These are phyloP conservation scores for Protomyces arabidopsidicola DNA, from an alignment of 1,139 yeast species.

Conservation along the genomic window DNA sequence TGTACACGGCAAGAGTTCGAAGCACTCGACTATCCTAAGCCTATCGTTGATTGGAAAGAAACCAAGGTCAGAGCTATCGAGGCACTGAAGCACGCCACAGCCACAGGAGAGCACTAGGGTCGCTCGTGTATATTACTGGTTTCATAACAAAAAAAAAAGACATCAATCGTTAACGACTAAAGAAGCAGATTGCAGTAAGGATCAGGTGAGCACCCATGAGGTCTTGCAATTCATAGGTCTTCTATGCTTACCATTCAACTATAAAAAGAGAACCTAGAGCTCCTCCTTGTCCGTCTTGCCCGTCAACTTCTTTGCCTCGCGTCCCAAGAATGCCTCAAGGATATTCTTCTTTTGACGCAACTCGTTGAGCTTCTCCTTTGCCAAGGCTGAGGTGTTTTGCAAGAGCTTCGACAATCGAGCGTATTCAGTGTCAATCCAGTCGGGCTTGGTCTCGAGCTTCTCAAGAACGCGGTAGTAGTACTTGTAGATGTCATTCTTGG, in stretches of 20 bases:
- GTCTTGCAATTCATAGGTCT: not conserved
- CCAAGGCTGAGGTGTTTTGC: slow-evolving; percentile 11
- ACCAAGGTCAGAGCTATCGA: slow-evolving; percentile 23
- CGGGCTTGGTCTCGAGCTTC: slow-evolving; percentile 22
- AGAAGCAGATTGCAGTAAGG: too few relatives aligned
- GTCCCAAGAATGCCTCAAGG: slow-evolving; percentile 20
- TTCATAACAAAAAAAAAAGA: too few relatives aligned
- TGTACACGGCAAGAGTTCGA: slow-evolving; percentile 31
- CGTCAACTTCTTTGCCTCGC: not conserved
- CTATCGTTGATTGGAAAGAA: slow-evolving; percentile 41
- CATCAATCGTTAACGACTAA: too few relatives aligned
- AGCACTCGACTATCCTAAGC: slow-evolving; percentile 44
- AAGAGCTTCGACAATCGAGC: slow-evolving; percentile 20
- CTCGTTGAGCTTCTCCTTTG: slow-evolving; percentile 16
- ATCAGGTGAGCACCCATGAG: not conserved
- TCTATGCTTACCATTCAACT: not conserved
- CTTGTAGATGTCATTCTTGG: slow-evolving; percentile 17
- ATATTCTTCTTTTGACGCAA: slow-evolving; percentile 26
- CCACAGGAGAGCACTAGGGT: slow-evolving; percentile 3
- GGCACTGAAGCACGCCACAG: slow-evolving; percentile 18
- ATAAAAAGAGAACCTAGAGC: not conserved
- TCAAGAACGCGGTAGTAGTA: slow-evolving; percentile 27
- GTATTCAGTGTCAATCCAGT: slow-evolving; percentile 20
- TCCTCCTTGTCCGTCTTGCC: slow-evolving; percentile 6
- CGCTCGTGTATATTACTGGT: not conserved